phyloP scores from a whole-genome alignment of 257 asterid genomes.

The Petunia axillaris region DNA sequence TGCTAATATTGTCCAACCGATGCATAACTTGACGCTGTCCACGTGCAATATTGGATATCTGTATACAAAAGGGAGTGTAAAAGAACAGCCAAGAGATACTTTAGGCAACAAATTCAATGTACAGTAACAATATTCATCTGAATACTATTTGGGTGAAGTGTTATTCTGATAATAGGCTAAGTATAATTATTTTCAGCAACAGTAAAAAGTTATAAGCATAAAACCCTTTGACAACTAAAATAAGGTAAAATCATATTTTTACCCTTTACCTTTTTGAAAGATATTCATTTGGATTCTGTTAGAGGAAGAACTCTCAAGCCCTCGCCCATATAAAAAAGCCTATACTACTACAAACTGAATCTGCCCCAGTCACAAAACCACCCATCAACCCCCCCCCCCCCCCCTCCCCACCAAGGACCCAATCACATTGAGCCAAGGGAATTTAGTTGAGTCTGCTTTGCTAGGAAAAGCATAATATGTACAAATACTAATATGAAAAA shows the following conservation, averaged over 20 bases:
- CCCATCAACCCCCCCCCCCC: not conserved
- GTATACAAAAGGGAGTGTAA: constrained; percentile 20
- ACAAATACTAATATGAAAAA: not conserved
- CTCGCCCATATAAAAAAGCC: not conserved
- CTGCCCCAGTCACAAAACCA: not conserved
- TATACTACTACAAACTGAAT: not conserved
- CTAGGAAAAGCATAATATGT: not conserved
- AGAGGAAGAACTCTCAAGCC: not conserved
- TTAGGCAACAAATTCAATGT: not conserved
- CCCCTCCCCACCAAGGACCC: not conserved
- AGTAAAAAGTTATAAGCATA: not conserved
- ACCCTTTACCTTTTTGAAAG: not conserved
- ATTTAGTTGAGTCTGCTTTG: not conserved
- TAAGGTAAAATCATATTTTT: not conserved
- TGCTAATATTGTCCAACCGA: constrained; percentile 72
- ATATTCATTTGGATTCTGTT: not conserved
- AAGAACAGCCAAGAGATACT: not conserved
- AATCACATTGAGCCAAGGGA: not conserved
- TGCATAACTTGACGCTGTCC: constrained; percentile 86
- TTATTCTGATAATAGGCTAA: not conserved
- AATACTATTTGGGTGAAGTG: not conserved
- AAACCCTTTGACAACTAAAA: not conserved
- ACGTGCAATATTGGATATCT: constrained; percentile 68
- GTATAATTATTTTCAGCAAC: not conserved
- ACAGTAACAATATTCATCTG: not conserved